Base-by-base conservation (phyloP, 2,329 filamentous ascomycete genomes). In the Zymoseptoria ardabiliae region DNA sequence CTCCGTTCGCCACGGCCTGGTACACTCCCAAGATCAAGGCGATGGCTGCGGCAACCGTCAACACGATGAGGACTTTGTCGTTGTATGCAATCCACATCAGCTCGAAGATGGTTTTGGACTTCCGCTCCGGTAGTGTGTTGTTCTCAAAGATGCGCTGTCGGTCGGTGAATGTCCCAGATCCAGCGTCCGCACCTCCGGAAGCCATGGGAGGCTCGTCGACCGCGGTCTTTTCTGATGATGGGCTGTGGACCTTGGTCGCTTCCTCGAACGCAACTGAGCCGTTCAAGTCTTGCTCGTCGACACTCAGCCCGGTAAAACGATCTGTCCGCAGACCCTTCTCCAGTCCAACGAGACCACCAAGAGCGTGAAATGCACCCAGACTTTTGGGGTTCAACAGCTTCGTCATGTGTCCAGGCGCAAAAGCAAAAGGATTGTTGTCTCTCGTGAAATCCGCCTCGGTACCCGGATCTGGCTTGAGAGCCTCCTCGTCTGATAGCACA, bases 331-430 rank as follows among this genome's bases (percentile, higher is more conserved):
- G 72, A 0, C 90, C 90, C 69, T 86, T 90, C 68, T 90, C 88
- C 20, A 94, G 71, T 2, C 90, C 90, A 8, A 76, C 77, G 5
- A 93, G 71, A 54, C 90, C 90, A 57, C 90, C 90, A 2, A 94
- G 74, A 5, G 88, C 88, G 66, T 88, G 85, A 62, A 92, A 91
- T 4, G 89, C 89, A 23, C 83, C 79, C 61, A 89, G 77, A 66
- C 82, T 91, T 75, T 94, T 94, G 0, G 90, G 89, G 64, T 92
- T 92, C 55, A 91, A 78, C 6, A 94, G 76, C 75, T 93, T 93
- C 63, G 86, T 87, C 63, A 97, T 79, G 70, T 95, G 87, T 13
- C 92, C 91, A 10, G 86, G 86, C 1, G 86, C 85, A 71, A 91
- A 96, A 17, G 90, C 91, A 69, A 96, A 96, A 0, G 88, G 87